phyloP scores from a whole-genome alignment of 2,329 filamentous ascomycete genomes.

The Periconia sp. region DNA sequence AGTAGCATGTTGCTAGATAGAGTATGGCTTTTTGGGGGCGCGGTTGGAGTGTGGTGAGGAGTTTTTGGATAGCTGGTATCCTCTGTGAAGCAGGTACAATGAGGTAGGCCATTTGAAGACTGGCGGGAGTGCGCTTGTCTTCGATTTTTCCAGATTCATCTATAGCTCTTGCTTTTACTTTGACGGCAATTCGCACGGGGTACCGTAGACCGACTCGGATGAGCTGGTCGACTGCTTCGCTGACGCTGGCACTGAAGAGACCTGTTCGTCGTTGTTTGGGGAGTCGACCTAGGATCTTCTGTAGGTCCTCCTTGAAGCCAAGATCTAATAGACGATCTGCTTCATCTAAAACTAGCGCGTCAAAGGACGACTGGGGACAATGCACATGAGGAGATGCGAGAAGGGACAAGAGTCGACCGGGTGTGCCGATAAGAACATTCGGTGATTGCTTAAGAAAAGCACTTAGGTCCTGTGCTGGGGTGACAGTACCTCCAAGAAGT shows the following conservation, averaged over 20 bases:
- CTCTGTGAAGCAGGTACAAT: slow-evolving; percentile 76
- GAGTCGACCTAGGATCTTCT: slow-evolving; percentile 78
- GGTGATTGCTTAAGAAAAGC: slow-evolving; percentile 81
- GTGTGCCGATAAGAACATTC: slow-evolving; percentile 88
- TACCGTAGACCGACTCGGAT: slow-evolving; percentile 90
- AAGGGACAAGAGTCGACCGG: slow-evolving; percentile 85
- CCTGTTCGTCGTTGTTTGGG: slow-evolving; percentile 94
- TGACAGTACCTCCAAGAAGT: slow-evolving; percentile 79
- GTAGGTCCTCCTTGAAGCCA: slow-evolving; percentile 89
- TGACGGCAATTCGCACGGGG: slow-evolving; percentile 91
- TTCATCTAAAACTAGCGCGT: slow-evolving; percentile 90
- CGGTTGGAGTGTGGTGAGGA: slow-evolving; percentile 71
- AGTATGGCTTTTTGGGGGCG: slow-evolving; percentile 83
- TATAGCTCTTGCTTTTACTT: slow-evolving; percentile 65
- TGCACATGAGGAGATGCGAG: slow-evolving; percentile 85
- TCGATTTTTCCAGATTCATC: slow-evolving; percentile 65
- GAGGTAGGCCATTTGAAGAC: slow-evolving; percentile 88
- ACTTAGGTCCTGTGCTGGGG: slow-evolving; percentile 81
- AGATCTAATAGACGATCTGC: slow-evolving; percentile 90
- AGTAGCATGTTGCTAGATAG: slow-evolving; percentile 90
- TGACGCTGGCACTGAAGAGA: slow-evolving; percentile 93
- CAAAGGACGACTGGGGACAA: slow-evolving; percentile 84
- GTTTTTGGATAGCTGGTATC: slow-evolving; percentile 69
- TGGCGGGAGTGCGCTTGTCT: slow-evolving; percentile 87
- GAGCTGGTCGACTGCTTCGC: slow-evolving; percentile 89